Base-by-base conservation (phyloP, 108 stramenopile genomes). In the Parmales sp. region DNA sequence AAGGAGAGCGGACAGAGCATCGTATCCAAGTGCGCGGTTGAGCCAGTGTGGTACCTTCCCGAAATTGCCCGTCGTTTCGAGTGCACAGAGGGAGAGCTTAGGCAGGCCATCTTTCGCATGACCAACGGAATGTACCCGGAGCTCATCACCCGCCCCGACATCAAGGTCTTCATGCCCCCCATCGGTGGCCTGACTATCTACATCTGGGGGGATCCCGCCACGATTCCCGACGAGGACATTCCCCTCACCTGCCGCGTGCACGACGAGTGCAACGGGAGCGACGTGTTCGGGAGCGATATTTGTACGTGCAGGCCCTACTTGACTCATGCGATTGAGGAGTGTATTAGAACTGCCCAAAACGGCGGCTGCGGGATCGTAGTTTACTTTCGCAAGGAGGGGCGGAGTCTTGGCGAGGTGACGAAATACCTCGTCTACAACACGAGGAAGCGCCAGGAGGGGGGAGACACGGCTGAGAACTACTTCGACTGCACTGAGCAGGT, bases 51-150 rank as follows among this genome's bases (percentile, higher is more conserved):
- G 98, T 93, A 99, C 76, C 78, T 99, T 71, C 98, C 98, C 3
- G 98, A 94, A 73, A 88, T 99, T 65, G 95, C 98, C 22, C 80
- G 93, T 37, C 90, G 98, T 44, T 99, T 99, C 71, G 91, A 89
- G 49, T 91, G 90, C 39, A 87, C 92, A 1, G 98, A 99, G 80
- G 44, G 76, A 1, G 69, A 80, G 54, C 76, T 99, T 39, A 88
- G 98, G 31, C 90, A 94, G 69, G 82, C 88, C 22, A 92, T 99
- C 64, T 99, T 99, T 76, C 85, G 85, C 38, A 96, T 97, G 92
- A 97, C 95, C 43, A 97, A 97, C 75, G 95, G 89, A 48, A 99
- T 99, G 95, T 99, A 97, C 76, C 98, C 98, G 16, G 98, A 99
- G 75, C 80, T 94, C 28, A 92, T 99, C 64, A 96, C 98, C 1